A percentile compares a stretch with the other conserved stretches of the same genome.
Conservation (phyloP, 2,329 filamentous ascomycete species). For the Ophiocordyceps sinensis region DNA sequence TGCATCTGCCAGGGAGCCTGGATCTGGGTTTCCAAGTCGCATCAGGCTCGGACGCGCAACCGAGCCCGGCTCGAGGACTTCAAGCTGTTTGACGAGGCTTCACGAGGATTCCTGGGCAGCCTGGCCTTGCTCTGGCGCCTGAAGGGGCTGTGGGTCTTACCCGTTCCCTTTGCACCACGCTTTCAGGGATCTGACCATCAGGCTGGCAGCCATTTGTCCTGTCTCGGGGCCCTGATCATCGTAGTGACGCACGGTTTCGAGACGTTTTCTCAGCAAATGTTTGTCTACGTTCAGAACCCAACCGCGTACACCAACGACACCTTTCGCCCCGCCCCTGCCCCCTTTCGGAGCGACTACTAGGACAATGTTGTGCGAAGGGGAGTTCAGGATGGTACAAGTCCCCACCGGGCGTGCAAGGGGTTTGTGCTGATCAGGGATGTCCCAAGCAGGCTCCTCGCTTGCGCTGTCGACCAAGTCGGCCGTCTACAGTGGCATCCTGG, state of each 20-base stretch:
- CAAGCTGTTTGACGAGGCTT: slow-evolving; percentile 23
- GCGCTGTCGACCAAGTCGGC: slow-evolving; percentile 22
- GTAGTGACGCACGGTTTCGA: slow-evolving; percentile 22
- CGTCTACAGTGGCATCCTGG: slow-evolving; percentile 22
- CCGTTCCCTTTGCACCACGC: not conserved
- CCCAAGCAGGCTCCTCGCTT: slow-evolving; percentile 6
- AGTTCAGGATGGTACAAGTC: slow-evolving; percentile 2
- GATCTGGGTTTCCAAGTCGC: slow-evolving; percentile 23
- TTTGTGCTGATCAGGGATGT: not conserved
- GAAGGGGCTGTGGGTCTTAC: slow-evolving; percentile 15
- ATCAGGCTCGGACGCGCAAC: slow-evolving; percentile 14
- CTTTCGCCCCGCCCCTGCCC: slow-evolving; percentile 10
- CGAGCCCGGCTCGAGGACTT: slow-evolving; percentile 22
- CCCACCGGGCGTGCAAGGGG: not conserved
- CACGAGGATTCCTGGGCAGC: slow-evolving; percentile 20
- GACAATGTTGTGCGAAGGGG: slow-evolving; percentile 14
- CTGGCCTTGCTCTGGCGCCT: slow-evolving; percentile 19
- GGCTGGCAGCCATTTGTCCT: slow-evolving; percentile 18
- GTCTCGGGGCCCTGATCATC: slow-evolving; percentile 21
- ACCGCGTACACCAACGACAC: slow-evolving; percentile 7
- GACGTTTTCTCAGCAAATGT: slow-evolving; percentile 24
- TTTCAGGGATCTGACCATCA: not conserved
- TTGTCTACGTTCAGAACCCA: slow-evolving; percentile 15
- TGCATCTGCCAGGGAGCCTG: slow-evolving; percentile 23
- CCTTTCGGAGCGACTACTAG: slow-evolving; percentile 20